Evolutionary conservation across 140 eudicot species (phyloP).

Genomic region (Oenanthe javanica): DNA sequence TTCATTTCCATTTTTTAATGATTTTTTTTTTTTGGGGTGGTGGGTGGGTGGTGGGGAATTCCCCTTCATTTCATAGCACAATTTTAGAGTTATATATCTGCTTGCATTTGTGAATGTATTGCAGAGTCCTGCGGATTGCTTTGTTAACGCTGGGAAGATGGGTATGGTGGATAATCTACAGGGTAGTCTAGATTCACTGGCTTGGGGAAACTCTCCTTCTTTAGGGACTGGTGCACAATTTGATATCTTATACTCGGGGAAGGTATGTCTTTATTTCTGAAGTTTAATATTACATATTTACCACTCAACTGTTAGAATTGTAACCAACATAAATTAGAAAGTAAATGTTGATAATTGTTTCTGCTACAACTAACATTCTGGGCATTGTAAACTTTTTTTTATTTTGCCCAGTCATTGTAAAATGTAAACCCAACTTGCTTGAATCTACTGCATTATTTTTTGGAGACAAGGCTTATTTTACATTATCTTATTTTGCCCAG

Average conservation of each 20-base stretch:
- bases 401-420: neutral
- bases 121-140: conserved; percentile 81
- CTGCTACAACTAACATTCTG: neutral
- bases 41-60: neutral
- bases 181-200: conserved; percentile 68
- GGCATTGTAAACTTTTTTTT: neutral
- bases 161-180: conserved; percentile 57
- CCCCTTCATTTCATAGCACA: neutral
- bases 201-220: conserved; percentile 85
- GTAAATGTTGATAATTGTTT: neutral
- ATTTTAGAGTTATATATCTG: neutral
- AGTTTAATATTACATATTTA: neutral
- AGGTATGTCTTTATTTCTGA: conserved; percentile 37
- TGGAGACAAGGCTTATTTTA: neutral
- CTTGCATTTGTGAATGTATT: conserved; percentile 1
- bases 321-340: neutral
- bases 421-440: neutral
- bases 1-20: neutral
- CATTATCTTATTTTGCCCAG: neutral
- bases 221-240: conserved; percentile 75
- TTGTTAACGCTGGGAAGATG: conserved; percentile 68
- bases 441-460: neutral
- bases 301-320: neutral
- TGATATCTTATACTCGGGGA: conserved; percentile 55
- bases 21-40: neutral